Evolutionary conservation across 2,329 filamentous ascomycete species (phyloP).

Genomic region (Fusarium sp.): DNA sequence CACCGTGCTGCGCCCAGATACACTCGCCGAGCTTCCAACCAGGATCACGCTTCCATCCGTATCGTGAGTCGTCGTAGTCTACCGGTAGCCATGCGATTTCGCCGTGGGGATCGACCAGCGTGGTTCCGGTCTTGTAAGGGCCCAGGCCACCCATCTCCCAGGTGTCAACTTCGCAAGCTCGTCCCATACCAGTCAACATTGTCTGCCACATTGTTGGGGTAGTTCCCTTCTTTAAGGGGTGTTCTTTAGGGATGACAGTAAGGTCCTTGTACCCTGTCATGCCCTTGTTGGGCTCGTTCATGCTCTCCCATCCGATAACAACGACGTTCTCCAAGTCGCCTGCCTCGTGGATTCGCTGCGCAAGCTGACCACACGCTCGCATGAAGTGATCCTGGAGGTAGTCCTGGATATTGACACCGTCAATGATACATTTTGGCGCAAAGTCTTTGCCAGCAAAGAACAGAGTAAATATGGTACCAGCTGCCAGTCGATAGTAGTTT

Average conservation of each 20-base stretch:
- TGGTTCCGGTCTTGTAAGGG: conserved; percentile 87
- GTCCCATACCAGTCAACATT: conserved; percentile 89
- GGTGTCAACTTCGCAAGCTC: conserved; percentile 88
- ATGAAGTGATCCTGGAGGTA: conserved; percentile 92
- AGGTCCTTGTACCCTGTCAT: conserved; percentile 87
- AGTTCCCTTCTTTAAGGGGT: conserved; percentile 92
- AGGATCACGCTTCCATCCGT: conserved; percentile 89
- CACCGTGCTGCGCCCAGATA: conserved; percentile 94
- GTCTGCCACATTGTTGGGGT: conserved; percentile 95
- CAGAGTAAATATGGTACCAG: conserved; percentile 91
- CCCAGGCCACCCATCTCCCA: conserved; percentile 96
- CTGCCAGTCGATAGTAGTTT: conserved; percentile 90
- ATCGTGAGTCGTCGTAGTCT: conserved; percentile 87
- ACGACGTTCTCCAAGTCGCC: conserved; percentile 88
- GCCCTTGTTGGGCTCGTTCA: conserved; percentile 95
- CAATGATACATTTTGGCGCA: conserved; percentile 94
- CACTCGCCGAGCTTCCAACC: conserved; percentile 95
- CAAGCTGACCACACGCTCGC: conserved; percentile 82
- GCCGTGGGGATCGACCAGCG: conserved; percentile 88
- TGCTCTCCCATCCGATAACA: conserved; percentile 94
- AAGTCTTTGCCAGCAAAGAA: conserved; percentile 94
- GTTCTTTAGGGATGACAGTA: conserved; percentile 83
- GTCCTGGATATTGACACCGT: conserved; percentile 96
- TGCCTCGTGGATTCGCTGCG: conserved; percentile 86
- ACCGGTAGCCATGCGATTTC: conserved; percentile 84